These are phyloP conservation scores for Coniella lustricola DNA, from an alignment of 2,329 filamentous ascomycete species.

Conservation along the genomic window DNA sequence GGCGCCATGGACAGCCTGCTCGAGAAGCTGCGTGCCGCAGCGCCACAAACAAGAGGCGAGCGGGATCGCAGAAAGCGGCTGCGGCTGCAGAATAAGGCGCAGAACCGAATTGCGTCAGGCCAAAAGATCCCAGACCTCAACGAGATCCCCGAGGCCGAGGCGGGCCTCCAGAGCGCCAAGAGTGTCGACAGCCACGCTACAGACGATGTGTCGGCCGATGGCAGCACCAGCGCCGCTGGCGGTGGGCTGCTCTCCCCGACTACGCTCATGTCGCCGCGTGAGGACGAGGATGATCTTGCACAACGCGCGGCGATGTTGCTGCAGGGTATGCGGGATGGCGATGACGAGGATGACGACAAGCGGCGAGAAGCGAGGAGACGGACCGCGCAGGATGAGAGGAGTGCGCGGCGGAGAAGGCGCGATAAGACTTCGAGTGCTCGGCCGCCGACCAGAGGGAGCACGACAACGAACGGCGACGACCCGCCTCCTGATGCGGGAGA, in stretches of 20 bases:
- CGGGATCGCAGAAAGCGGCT: conserved; percentile 82
- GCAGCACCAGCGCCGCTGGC: conserved; percentile 45
- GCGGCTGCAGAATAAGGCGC: conserved; percentile 81
- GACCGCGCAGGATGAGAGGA: conserved; percentile 72
- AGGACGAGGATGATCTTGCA: conserved; percentile 65
- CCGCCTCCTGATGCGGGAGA: background rate
- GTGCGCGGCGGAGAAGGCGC: conserved; percentile 58
- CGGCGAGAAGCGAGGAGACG: conserved; percentile 55
- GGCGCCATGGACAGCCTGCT: conserved; percentile 95
- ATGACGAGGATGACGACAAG: conserved; percentile 48
- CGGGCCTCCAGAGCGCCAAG: conserved; percentile 24
- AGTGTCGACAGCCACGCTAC: conserved; percentile 30
- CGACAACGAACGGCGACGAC: conserved; percentile 32
- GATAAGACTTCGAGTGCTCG: conserved; percentile 44
- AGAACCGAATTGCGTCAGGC: conserved; percentile 82
- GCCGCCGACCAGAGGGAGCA: conserved; percentile 27
- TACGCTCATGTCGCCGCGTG: conserved; percentile 33
- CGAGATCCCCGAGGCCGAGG: conserved; percentile 53
- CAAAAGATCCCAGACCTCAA: conserved; percentile 74
- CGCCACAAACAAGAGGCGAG: conserved; percentile 82
- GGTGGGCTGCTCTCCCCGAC: conserved; percentile 9
- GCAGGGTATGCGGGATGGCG: conserved; percentile 68
- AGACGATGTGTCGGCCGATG: conserved; percentile 42
- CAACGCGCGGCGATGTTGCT: conserved; percentile 77
- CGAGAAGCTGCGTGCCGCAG: conserved; percentile 89